Percentiles rank a stretch among this genome's conserved stretches.
Evolutionary conservation across 768 basidiomycete genomes (phyloP).

Genomic region (Pulveroboletus sp.): DNA sequence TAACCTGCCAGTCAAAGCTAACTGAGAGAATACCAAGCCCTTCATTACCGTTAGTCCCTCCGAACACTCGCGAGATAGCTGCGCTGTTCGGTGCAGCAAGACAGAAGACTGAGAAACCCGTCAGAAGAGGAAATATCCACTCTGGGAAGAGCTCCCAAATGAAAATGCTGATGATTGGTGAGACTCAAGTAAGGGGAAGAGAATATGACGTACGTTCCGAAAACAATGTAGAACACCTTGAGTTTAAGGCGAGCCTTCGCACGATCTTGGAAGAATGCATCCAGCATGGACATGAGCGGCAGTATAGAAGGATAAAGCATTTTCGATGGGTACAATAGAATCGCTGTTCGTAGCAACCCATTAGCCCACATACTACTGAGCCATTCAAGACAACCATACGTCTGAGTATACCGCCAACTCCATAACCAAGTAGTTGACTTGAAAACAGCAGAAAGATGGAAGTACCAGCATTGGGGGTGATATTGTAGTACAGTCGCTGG

Average conservation of each 20-base stretch:
- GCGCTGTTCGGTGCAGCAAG: slow-evolving; percentile 49
- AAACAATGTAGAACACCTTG: slow-evolving; percentile 25
- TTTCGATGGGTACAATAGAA: slow-evolving; percentile 15
- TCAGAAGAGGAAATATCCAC: slow-evolving; percentile 54
- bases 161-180: slow-evolving; percentile 31
- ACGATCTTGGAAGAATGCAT: slow-evolving; percentile 41
- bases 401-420: slow-evolving; percentile 53
- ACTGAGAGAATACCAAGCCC: slow-evolving; percentile 59
- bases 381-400: slow-evolving; percentile 26
- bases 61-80: slow-evolving; percentile 54
- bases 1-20: slow-evolving; percentile 58
- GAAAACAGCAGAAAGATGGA: slow-evolving; percentile 44
- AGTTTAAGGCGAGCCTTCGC: slow-evolving; percentile 39
- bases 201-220: slow-evolving; percentile 27
- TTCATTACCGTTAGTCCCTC: slow-evolving; percentile 62
- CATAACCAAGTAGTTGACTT: slow-evolving; percentile 44
- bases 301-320: slow-evolving; percentile 31
- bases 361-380: neutral
- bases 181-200: slow-evolving; percentile 13
- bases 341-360: slow-evolving; percentile 10
- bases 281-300: slow-evolving; percentile 22
- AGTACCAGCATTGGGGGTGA: slow-evolving; percentile 43
- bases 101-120: slow-evolving; percentile 62
- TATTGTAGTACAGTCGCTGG: slow-evolving; percentile 52
- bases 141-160: slow-evolving; percentile 26